Evolutionary conservation across 2,329 filamentous ascomycete genomes (phyloP).

Genomic region (Aspergillus felis): DNA sequence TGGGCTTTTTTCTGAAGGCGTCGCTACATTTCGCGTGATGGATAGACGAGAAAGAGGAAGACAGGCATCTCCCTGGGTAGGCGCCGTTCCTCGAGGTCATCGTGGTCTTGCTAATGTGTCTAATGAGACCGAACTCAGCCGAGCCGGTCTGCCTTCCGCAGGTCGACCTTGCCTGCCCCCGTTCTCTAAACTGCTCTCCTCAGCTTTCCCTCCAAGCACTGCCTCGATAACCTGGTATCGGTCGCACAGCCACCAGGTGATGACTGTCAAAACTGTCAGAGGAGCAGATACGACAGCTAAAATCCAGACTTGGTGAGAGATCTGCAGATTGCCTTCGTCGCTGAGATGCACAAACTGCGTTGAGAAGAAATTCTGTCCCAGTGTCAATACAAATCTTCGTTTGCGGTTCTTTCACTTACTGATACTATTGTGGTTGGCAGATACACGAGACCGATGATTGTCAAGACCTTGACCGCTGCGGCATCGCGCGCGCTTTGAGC

Average conservation of each 20-base stretch:
- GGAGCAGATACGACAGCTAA: conserved; percentile 8
- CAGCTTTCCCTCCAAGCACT: background rate
- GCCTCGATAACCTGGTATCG: background rate
- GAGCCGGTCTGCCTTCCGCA: background rate
- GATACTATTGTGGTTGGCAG: conserved; percentile 11
- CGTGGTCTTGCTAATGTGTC: background rate
- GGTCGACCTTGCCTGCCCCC: background rate
- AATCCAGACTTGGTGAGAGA: conserved; percentile 10
- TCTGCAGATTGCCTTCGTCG: conserved; percentile 4
- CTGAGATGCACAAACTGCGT: conserved; percentile 10
- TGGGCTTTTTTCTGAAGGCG: background rate
- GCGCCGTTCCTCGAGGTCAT: background rate
- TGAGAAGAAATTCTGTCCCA: conserved; percentile 11
- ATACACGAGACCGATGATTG: conserved; percentile 10
- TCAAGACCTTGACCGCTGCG: conserved; percentile 11
- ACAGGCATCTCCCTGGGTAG: background rate
- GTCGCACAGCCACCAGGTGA: conserved; percentile 7
- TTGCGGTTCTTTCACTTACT: background rate
- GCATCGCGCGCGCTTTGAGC: conserved; percentile 6
- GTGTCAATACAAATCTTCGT: background rate
- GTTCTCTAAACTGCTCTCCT: background rate
- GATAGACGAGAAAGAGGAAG: background rate
- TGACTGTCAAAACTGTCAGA: conserved; percentile 6
- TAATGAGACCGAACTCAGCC: background rate
- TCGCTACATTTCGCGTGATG: background rate